A percentile compares a stretch with the other conserved stretches of the same genome.
These are phyloP conservation scores for Cudoniella acicularis DNA, from an alignment of 495 filamentous ascomycete genomes.

Conservation along the genomic window DNA sequence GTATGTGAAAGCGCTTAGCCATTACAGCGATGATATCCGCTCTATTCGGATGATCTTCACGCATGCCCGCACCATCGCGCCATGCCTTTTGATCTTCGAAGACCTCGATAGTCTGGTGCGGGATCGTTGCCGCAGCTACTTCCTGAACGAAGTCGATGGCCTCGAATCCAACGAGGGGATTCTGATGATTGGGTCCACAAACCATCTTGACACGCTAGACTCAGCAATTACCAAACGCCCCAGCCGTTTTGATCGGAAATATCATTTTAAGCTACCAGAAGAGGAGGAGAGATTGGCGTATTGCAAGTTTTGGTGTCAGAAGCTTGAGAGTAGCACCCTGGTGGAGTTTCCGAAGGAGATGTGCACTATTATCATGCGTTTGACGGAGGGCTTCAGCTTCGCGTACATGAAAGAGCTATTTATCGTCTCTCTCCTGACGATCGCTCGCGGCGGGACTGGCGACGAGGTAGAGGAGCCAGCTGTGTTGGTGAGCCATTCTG, in stretches of 20 bases:
- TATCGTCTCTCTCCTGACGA: conserved; percentile 50
- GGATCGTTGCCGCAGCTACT: conserved; percentile 52
- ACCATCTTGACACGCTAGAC: conserved; percentile 55
- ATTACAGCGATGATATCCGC: conserved; percentile 21
- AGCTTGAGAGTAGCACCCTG: conserved; percentile 45
- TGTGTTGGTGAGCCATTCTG: conserved; percentile 35
- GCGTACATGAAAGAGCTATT: conserved; percentile 64
- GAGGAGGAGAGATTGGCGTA: conserved; percentile 48
- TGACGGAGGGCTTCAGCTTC: conserved; percentile 59
- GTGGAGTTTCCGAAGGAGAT: conserved; percentile 52
- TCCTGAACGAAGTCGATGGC: conserved; percentile 69
- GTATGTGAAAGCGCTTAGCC: conserved; percentile 46
- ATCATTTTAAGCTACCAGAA: conserved; percentile 53
- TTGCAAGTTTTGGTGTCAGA: conserved; percentile 52
- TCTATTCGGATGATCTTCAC: conserved; percentile 43
- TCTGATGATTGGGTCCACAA: conserved; percentile 60
- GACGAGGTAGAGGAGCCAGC: conserved; percentile 8
- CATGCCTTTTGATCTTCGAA: conserved; percentile 55
- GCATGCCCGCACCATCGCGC: conserved; percentile 44
- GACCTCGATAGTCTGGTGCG: conserved; percentile 60
- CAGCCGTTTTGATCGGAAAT: conserved; percentile 61
- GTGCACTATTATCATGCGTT: conserved; percentile 48
- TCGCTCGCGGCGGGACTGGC: conserved; percentile 26
- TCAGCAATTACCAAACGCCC: conserved; percentile 60
- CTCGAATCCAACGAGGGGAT: conserved; percentile 63